Conservation (phyloP, 176 grass and related monocot genomes). For the Aegilops speltoides region DNA sequence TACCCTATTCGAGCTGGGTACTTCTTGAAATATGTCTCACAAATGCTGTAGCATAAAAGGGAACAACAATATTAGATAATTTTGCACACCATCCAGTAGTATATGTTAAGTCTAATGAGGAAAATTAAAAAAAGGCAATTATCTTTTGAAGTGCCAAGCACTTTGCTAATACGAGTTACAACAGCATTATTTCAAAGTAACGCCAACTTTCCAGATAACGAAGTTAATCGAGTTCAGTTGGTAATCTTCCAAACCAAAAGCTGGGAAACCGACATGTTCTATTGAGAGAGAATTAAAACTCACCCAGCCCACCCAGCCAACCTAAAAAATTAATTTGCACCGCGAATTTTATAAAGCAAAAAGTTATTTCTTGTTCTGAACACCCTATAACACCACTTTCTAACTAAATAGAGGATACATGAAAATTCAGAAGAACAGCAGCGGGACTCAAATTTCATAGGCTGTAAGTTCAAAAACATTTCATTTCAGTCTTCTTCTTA, state of each 20-base stretch:
- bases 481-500: not conserved
- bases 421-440: not conserved
- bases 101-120: not conserved
- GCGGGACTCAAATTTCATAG: not conserved
- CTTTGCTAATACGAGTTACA: not conserved
- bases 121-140: conserved; percentile 4
- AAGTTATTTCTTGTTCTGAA: not conserved
- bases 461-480: not conserved
- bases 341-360: not conserved
- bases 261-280: not conserved
- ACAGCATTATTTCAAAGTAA: not conserved
- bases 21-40: conserved; percentile 97
- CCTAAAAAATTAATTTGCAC: not conserved
- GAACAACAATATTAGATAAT: conserved; percentile 8
- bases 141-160: not conserved
- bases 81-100: not conserved
- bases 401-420: not conserved
- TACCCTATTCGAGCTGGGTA: conserved; percentile 71
- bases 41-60: conserved; percentile 67
- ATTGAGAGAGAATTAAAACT: not conserved
- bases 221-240: not conserved
- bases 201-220: not conserved
- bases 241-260: not conserved
- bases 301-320: not conserved
- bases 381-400: conserved; percentile 2